These are phyloP conservation scores for Lantana camara DNA, from an alignment of 257 asterid species.

Conservation along the genomic window DNA sequence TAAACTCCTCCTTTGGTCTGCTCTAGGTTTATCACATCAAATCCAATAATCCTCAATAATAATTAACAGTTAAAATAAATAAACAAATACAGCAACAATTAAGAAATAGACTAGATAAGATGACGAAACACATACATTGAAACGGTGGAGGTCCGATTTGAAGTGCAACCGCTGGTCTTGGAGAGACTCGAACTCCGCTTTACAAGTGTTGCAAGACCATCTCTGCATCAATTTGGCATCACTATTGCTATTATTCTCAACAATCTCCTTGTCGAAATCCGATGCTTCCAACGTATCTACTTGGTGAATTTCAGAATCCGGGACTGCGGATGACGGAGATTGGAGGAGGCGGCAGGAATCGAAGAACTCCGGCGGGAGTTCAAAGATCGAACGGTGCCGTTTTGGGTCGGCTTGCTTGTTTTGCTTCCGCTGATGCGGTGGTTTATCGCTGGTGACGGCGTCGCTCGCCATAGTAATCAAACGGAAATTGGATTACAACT, in stretches of 20 bases:
- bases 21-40: not conserved
- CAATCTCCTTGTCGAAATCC: constrained; percentile 20
- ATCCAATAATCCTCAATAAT: not conserved
- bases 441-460: constrained; percentile 24
- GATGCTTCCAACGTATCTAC: constrained; percentile 35
- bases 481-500: not conserved
- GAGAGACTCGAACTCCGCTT: constrained; percentile 89
- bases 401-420: constrained; percentile 42
- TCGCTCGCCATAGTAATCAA: constrained; percentile 33
- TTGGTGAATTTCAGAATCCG: constrained; percentile 27
- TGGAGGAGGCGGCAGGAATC: constrained; percentile 76
- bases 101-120: not conserved
- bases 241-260: not conserved
- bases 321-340: constrained; percentile 49
- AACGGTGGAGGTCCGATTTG: constrained; percentile 92
- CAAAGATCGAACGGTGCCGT: constrained; percentile 69
- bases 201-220: constrained; percentile 95
- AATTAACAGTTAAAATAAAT: not conserved
- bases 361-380: constrained; percentile 58
- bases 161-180: constrained; percentile 88
- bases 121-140: constrained; percentile 53
- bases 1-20: not conserved
- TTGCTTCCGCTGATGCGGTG: constrained; percentile 29
- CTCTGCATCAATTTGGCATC: constrained; percentile 49
- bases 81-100: not conserved